A percentile compares a stretch with the other conserved stretches of the same genome.
Conservation (phyloP, 139 green algal species). For the Asterochloris erici region DNA sequence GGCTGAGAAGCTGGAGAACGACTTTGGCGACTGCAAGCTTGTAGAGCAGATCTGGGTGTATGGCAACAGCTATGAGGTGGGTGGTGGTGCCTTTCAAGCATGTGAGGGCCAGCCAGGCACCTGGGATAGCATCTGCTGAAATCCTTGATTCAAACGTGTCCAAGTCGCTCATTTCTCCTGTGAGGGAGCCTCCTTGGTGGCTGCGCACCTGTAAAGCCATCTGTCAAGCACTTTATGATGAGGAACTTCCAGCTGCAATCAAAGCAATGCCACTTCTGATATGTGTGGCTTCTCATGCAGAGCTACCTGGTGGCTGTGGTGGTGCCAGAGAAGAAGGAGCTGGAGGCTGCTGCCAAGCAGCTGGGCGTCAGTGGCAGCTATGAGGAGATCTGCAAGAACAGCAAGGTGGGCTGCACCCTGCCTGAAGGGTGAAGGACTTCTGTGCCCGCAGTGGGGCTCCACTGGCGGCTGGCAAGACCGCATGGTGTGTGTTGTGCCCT, state of each 20-base stretch:
- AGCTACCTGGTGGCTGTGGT: constrained; percentile 82
- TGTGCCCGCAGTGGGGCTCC: neutral
- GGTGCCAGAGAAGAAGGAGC: constrained; percentile 65
- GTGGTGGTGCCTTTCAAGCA: neutral
- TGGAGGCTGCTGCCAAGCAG: constrained; percentile 51
- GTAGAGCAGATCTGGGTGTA: constrained; percentile 92
- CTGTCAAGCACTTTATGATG: no score
- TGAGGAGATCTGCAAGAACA: constrained; percentile 34
- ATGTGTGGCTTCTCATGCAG: constrained; percentile 20
- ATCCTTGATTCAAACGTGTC: neutral
- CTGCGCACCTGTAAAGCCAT: no score
- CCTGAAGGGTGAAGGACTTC: neutral
- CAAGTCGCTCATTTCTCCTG: no score
- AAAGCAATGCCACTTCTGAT: no score
- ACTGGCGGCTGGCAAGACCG: neutral
- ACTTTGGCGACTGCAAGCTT: constrained; percentile 61
- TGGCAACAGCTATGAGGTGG: constrained; percentile 62
- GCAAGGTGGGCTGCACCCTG: neutral
- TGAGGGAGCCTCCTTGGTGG: no score
- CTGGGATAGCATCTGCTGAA: neutral
- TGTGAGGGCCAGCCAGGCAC: neutral
- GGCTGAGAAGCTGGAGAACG: constrained; percentile 87
- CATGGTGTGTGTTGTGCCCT: neutral
- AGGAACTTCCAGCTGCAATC: no score
- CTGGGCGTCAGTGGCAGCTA: constrained; percentile 28